A percentile compares a stretch with the other conserved stretches of the same genome.
These are phyloP conservation scores for Nannochloropsis salina DNA, from an alignment of 108 stramenopile species.

Conservation along the genomic window DNA sequence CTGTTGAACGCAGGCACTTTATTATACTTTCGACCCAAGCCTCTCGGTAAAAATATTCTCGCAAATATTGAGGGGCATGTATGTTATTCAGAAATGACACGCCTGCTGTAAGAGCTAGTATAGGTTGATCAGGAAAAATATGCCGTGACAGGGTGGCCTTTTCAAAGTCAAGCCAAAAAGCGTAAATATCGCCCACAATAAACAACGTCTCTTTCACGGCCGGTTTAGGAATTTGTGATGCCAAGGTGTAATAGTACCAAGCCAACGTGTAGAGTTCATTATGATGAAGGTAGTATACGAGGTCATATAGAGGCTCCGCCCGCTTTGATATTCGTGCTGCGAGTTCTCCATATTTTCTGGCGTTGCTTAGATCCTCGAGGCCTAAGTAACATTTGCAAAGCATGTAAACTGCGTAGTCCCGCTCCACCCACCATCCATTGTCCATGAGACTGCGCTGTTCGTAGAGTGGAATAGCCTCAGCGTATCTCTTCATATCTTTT, in stretches of 20 bases:
- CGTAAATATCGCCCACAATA: neutral
- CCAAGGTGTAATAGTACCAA: neutral
- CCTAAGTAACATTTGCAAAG: neutral
- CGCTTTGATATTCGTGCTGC: neutral
- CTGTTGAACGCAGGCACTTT: neutral
- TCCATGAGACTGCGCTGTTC: neutral
- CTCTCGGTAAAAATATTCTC: neutral
- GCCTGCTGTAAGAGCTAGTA: neutral
- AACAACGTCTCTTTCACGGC: neutral
- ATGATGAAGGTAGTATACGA: neutral
- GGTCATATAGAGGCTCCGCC: slow-evolving; percentile 7
- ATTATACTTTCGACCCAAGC: neutral
- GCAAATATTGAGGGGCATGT: neutral
- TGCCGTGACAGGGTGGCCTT: slow-evolving; percentile 3
- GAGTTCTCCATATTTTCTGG: neutral
- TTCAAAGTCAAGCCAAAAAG: slow-evolving; percentile 12
- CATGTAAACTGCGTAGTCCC: neutral
- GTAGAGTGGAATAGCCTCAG: slow-evolving; percentile 7
- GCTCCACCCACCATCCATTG: slow-evolving; percentile 19
- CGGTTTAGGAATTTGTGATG: neutral
- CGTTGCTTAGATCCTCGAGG: neutral
- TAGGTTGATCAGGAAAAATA: slow-evolving; percentile 6
- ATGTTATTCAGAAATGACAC: neutral
- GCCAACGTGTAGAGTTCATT: neutral
- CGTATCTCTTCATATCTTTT: neutral